A percentile compares a stretch with the other conserved stretches of the same genome.
Conservation (phyloP, 2,329 filamentous ascomycete genomes). For the Emergomyces africanus region DNA sequence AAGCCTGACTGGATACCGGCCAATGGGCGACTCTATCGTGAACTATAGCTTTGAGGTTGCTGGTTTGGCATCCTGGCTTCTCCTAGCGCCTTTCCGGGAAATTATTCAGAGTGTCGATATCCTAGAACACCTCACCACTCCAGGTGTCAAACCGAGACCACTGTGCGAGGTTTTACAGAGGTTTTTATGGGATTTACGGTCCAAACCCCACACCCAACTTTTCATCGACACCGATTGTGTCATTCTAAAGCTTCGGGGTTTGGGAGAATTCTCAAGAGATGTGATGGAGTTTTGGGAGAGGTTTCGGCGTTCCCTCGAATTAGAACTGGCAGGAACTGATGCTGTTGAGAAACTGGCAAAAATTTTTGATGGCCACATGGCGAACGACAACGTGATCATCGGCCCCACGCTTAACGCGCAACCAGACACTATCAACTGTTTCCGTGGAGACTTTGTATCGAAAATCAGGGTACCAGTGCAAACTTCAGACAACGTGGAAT, state of each 20-base stretch:
- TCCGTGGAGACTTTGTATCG: slow-evolving; percentile 25
- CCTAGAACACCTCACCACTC: slow-evolving; percentile 34
- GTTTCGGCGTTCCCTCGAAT: slow-evolving; percentile 38
- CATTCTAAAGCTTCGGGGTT: slow-evolving; percentile 27
- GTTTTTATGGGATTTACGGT: slow-evolving; percentile 38
- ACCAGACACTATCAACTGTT: slow-evolving; percentile 20
- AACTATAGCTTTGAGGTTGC: slow-evolving; percentile 39
- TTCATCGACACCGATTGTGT: slow-evolving; percentile 32
- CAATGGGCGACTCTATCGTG: slow-evolving; percentile 34
- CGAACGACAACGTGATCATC: slow-evolving; percentile 13
- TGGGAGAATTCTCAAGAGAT: slow-evolving; percentile 36
- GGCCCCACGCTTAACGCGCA: slow-evolving; percentile 16
- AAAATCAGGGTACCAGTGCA: slow-evolving; percentile 28
- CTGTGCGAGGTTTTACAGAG: slow-evolving; percentile 40
- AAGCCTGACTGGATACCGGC: slow-evolving; percentile 44
- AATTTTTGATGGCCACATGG: slow-evolving; percentile 32
- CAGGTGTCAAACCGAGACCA: slow-evolving; percentile 37
- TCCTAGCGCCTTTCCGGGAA: slow-evolving; percentile 46
- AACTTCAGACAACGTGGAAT: slow-evolving; percentile 21
- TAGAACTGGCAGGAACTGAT: slow-evolving; percentile 37
- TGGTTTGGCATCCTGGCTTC: slow-evolving; percentile 45
- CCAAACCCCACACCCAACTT: slow-evolving; percentile 26
- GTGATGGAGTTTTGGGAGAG: slow-evolving; percentile 45
- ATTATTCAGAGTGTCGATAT: slow-evolving; percentile 39
- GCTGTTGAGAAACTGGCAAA: slow-evolving; percentile 28